phyloP scores from a whole-genome alignment of 2,329 filamentous ascomycete genomes.

The Exophiala sp. region DNA sequence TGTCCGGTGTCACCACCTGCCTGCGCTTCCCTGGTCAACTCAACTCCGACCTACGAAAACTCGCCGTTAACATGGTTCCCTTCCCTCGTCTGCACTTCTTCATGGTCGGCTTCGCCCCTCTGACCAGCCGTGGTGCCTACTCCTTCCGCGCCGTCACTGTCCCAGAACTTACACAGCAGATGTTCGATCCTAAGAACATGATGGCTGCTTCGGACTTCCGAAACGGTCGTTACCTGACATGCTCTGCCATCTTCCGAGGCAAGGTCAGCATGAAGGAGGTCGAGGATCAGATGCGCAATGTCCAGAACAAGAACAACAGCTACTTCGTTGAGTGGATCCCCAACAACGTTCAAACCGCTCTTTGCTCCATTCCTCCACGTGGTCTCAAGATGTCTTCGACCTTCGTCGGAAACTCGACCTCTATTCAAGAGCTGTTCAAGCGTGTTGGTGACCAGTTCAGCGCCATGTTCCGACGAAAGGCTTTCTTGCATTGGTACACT shows the following conservation, averaged over 20 bases:
- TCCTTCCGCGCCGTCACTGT: conserved; percentile 97
- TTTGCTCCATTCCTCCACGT: conserved; percentile 97
- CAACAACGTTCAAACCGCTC: conserved; percentile 99
- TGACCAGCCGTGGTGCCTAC: conserved; percentile 87
- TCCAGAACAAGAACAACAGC: conserved; percentile 98
- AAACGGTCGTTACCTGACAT: conserved; percentile 98
- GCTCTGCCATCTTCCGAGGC: conserved; percentile 99
- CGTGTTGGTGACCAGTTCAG: conserved; percentile 99
- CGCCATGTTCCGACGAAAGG: conserved; percentile 99
- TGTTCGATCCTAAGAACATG: conserved; percentile 99
- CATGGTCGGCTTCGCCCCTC: conserved; percentile 99
- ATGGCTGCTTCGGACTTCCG: conserved; percentile 99
- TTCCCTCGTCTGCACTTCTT: conserved; percentile 99
- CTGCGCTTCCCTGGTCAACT: conserved; percentile 99
- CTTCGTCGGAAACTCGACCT: conserved; percentile 98
- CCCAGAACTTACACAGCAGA: conserved; percentile 98
- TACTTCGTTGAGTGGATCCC: conserved; percentile 99
- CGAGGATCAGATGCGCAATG: conserved; percentile 99
- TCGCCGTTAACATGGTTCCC: conserved; percentile 99
- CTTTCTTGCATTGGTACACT: conserved; percentile 99
- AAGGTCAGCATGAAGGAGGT: conserved; percentile 99
- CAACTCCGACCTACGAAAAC: conserved; percentile 99
- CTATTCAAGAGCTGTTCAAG: conserved; percentile 99
- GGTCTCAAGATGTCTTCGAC: conserved; percentile 99
- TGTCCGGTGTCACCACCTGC: conserved; percentile 98